phyloP scores from a whole-genome alignment of 2,329 filamentous ascomycete genomes.

The Colletotrichum chrysophilum region DNA sequence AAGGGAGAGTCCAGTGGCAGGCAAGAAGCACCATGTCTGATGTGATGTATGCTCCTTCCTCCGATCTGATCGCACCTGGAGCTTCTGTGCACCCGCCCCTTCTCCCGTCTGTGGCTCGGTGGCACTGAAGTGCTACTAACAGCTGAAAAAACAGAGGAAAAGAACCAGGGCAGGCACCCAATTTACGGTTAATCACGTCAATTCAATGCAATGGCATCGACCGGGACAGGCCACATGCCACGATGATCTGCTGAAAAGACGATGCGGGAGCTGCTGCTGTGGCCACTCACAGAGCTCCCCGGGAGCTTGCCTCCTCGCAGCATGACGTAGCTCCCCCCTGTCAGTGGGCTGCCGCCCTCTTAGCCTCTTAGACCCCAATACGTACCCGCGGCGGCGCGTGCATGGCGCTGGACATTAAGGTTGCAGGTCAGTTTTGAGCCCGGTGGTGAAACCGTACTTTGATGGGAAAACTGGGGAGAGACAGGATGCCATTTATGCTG shows the following conservation, averaged over 20 bases:
- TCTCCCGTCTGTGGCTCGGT: neutral
- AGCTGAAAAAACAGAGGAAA: neutral
- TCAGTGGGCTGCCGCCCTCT: neutral
- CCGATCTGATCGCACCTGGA: neutral
- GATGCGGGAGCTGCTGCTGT: conserved; percentile 10
- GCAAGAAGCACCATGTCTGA: neutral
- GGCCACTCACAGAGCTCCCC: conserved; percentile 23
- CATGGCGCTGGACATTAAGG: conserved; percentile 20
- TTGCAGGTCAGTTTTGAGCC: conserved; percentile 21
- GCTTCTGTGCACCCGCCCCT: neutral
- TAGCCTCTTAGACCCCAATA: neutral
- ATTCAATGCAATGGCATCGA: conserved; percentile 8
- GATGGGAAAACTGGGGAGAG: conserved; percentile 2
- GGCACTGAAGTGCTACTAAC: neutral
- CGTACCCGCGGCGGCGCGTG: conserved; percentile 1
- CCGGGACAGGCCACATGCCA: conserved; percentile 7
- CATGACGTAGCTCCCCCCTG: conserved; percentile 22
- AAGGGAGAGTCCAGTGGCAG: neutral
- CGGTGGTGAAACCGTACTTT: conserved; percentile 8
- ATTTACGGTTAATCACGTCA: conserved; percentile 13
- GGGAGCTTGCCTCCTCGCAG: conserved; percentile 5
- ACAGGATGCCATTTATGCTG: conserved; percentile 2
- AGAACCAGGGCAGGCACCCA: neutral
- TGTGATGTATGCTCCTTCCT: neutral
- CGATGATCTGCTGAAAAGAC: conserved; percentile 20